A percentile compares a stretch with the other conserved stretches of the same genome.
phyloP scores from a whole-genome alignment of 2,329 filamentous ascomycete species.

The Cladophialophora chaetospira region DNA sequence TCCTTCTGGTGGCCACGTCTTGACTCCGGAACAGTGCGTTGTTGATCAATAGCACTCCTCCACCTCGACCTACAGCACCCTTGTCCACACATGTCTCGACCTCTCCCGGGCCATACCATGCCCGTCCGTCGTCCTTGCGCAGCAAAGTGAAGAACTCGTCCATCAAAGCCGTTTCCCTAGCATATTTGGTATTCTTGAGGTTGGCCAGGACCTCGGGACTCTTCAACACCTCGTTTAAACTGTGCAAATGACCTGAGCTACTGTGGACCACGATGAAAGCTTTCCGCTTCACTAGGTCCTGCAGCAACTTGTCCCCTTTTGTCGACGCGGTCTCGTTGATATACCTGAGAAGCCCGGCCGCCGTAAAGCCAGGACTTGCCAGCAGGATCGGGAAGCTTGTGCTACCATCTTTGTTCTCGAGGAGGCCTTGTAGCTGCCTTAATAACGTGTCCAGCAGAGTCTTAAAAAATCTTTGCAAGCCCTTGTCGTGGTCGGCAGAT shows the following conservation, averaged over 20 bases:
- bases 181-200: slow-evolving; percentile 85
- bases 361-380: slow-evolving; percentile 86
- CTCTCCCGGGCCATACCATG: slow-evolving; percentile 85
- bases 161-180: slow-evolving; percentile 79
- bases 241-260: slow-evolving; percentile 82
- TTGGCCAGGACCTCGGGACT: slow-evolving; percentile 75
- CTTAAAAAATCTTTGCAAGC: slow-evolving; percentile 75
- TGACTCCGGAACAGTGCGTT: slow-evolving; percentile 85
- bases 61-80: slow-evolving; percentile 83
- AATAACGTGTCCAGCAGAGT: slow-evolving; percentile 74
- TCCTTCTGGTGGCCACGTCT: slow-evolving; percentile 72
- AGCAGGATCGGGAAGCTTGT: slow-evolving; percentile 69
- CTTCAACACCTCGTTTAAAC: slow-evolving; percentile 82
- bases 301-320: slow-evolving; percentile 72
- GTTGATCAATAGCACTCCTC: slow-evolving; percentile 81
- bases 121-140: slow-evolving; percentile 80
- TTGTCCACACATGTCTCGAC: slow-evolving; percentile 81
- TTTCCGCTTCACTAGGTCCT: slow-evolving; percentile 58
- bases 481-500: slow-evolving; percentile 54
- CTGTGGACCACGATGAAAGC: slow-evolving; percentile 73
- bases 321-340: slow-evolving; percentile 63
- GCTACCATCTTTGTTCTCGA: slow-evolving; percentile 42
- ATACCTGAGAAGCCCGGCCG: slow-evolving; percentile 76
- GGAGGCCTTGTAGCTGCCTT: slow-evolving; percentile 72
- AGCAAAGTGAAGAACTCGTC: slow-evolving; percentile 79